Percentiles rank a stretch among this genome's conserved stretches.
phyloP scores from a whole-genome alignment of 2,329 filamentous ascomycete species.

The Paecilomyces sp. region DNA sequence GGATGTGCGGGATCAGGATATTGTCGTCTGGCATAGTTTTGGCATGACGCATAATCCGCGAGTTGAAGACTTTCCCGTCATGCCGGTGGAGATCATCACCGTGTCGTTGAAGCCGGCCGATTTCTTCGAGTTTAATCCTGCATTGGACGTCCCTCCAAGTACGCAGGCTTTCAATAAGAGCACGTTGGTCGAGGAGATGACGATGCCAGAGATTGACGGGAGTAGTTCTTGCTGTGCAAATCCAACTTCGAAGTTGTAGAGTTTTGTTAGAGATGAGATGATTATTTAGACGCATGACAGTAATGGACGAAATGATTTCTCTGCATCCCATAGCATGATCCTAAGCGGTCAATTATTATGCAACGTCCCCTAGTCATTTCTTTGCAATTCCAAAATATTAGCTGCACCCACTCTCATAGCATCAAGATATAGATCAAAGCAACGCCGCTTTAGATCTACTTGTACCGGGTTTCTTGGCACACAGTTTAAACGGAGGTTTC shows the following conservation, averaged over 20 bases:
- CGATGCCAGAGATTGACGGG: background rate
- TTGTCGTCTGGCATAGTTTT: conserved; percentile 46
- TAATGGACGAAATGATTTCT: background rate
- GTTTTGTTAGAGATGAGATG: background rate
- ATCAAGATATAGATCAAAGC: too few species aligned
- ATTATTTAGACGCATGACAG: background rate
- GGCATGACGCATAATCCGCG: conserved; percentile 46
- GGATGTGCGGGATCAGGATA: conserved; percentile 36
- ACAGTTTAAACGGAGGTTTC: too few species aligned
- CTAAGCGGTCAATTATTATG: background rate
- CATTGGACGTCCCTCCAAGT: conserved; percentile 39
- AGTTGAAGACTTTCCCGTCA: conserved; percentile 45
- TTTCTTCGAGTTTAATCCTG: conserved; percentile 44
- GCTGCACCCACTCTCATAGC: too few species aligned
- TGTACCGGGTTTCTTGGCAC: too few species aligned
- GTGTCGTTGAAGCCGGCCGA: conserved; percentile 41
- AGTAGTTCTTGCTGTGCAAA: background rate
- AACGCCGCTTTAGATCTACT: too few species aligned
- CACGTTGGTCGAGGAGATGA: background rate
- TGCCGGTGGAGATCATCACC: conserved; percentile 41
- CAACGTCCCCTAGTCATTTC: background rate
- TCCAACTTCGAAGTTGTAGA: background rate
- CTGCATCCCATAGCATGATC: background rate
- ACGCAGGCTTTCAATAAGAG: conserved; percentile 2
- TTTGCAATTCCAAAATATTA: too few species aligned